These are phyloP conservation scores for Anthoceros angustus DNA, from an alignment of 225 moss, liverwort and hornwort species.

Conservation along the genomic window DNA sequence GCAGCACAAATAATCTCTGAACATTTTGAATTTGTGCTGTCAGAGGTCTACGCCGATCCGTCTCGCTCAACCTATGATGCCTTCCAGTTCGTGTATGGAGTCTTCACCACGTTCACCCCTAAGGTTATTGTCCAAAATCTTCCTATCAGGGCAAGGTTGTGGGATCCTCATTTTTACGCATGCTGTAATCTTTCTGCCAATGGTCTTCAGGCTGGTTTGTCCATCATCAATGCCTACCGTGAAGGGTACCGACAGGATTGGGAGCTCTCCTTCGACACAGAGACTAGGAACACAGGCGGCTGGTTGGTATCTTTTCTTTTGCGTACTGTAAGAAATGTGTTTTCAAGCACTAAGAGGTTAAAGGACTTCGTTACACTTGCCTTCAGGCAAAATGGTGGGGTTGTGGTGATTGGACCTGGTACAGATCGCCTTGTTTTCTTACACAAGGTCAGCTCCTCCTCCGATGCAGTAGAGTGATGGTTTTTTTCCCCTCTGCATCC, in stretches of 20 bases:
- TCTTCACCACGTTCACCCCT: conserved; percentile 10
- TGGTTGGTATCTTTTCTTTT: conserved; percentile 12
- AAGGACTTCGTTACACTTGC: neutral
- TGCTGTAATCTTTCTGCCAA: neutral
- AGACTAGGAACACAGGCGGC: conserved; percentile 23
- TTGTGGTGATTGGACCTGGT: neutral
- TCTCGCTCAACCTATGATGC: conserved; percentile 22
- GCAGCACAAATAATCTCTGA: neutral
- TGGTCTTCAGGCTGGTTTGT: conserved; percentile 14
- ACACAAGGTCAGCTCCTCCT: neutral
- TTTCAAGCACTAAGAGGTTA: too few relatives aligned
- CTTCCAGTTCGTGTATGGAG: conserved; percentile 23
- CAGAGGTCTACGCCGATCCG: conserved; percentile 42
- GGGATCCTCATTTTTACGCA: too few relatives aligned
- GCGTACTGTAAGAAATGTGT: too few relatives aligned
- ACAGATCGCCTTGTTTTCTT: neutral
- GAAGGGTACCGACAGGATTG: conserved; percentile 28
- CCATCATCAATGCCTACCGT: conserved; percentile 9
- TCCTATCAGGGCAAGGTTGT: too few relatives aligned
- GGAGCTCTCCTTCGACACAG: conserved; percentile 17
- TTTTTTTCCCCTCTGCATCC: neutral
- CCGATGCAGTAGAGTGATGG: neutral
- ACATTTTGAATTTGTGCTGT: neutral
- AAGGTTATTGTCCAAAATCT: conserved; percentile 7
- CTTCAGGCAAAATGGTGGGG: conserved; percentile 1